phyloP scores from a whole-genome alignment of 805 yeast species.

The Starmerella kuoi region DNA sequence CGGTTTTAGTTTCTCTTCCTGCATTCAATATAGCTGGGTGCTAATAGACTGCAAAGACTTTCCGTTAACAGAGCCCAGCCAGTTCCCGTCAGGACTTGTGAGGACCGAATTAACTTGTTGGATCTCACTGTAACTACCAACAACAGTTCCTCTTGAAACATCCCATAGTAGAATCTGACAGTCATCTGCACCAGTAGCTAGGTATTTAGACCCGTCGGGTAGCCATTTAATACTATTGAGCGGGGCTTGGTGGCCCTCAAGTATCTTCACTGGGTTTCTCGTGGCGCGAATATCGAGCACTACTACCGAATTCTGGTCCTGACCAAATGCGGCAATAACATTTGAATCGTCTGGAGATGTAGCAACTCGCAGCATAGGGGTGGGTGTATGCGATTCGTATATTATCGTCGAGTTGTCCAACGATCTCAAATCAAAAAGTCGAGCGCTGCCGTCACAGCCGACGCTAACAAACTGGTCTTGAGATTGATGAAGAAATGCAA shows the following conservation, averaged over 20 bases:
- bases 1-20: too few relatives aligned
- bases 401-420: constrained; percentile 90
- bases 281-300: constrained; percentile 81
- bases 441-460: constrained; percentile 88
- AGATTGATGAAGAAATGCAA: constrained; percentile 62
- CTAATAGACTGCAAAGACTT: constrained; percentile 52
- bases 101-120: constrained; percentile 65
- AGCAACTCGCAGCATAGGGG: constrained; percentile 62
- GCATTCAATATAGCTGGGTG: constrained; percentile 4
- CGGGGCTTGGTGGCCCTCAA: constrained; percentile 55
- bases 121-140: constrained; percentile 45
- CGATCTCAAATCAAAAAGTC: constrained; percentile 81
- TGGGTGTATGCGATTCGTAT: constrained; percentile 44
- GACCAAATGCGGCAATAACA: constrained; percentile 70
- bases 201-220: constrained; percentile 43
- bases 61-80: constrained; percentile 69
- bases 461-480: constrained; percentile 78
- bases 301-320: constrained; percentile 50
- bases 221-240: constrained; percentile 78
- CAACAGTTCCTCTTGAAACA: constrained; percentile 34
- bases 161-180: constrained; percentile 56
- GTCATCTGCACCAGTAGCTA: constrained; percentile 62
- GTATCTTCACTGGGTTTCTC: constrained; percentile 59
- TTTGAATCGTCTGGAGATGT: constrained; percentile 73
- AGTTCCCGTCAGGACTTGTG: constrained; percentile 63